Percentiles rank a stretch among this genome's conserved stretches.
Conservation (phyloP, 108 stramenopile species). For the Skeletonema potamos region DNA sequence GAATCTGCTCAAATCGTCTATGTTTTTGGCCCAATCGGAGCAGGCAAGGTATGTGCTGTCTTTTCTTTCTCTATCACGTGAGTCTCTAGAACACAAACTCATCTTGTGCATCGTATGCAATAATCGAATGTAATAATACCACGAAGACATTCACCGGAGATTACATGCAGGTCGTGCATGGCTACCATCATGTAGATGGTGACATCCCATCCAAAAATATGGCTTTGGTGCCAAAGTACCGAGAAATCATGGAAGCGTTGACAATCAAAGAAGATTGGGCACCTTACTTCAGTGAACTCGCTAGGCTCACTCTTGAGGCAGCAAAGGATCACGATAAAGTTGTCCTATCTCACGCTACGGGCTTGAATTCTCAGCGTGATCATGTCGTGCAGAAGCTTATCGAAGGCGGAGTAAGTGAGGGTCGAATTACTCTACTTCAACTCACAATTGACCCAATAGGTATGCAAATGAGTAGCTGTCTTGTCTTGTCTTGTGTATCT, state of each 20-base stretch:
- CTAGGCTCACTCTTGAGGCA: background rate
- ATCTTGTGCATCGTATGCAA: background rate
- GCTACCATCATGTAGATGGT: background rate
- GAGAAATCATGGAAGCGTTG: background rate
- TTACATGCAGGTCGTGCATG: background rate
- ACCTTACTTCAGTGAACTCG: background rate
- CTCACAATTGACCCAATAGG: background rate
- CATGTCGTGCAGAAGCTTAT: background rate
- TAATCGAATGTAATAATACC: too few relatives aligned
- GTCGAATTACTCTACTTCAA: background rate
- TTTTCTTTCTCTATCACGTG: background rate
- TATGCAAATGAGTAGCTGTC: too few relatives aligned
- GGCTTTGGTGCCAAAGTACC: background rate
- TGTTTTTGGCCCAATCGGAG: background rate
- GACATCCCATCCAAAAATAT: background rate
- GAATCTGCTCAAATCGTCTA: background rate
- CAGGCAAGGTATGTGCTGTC: background rate
- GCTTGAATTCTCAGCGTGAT: background rate
- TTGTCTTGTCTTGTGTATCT: too few relatives aligned
- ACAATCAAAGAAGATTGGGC: background rate
- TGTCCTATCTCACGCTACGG: background rate
- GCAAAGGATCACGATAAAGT: background rate
- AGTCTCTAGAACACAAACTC: background rate
- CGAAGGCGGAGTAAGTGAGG: background rate
- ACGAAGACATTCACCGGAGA: background rate